Conservation (phyloP, 176 grass and related monocot genomes). For the Olyra latifolia region DNA sequence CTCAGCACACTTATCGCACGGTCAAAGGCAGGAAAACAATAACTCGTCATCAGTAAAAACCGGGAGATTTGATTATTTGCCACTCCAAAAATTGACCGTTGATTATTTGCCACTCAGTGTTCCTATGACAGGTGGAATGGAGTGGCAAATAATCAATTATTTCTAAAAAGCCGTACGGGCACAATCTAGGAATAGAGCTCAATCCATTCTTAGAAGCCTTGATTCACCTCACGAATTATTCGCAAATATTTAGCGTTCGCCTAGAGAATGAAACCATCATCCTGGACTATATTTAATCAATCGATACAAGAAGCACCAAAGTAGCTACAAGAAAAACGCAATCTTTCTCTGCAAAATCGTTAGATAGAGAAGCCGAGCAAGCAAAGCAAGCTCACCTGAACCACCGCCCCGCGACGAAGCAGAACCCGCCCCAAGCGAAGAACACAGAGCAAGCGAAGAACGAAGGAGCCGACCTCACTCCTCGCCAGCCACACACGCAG, state of each 20-base stretch:
- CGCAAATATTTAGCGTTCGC: neutral
- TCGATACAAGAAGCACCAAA: neutral
- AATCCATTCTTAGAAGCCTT: neutral
- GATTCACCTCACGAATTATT: neutral
- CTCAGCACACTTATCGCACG: neutral
- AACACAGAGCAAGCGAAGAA: neutral
- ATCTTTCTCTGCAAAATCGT: too few species aligned
- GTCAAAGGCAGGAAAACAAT: too few species aligned
- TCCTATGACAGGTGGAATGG: too few species aligned
- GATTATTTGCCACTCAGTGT: too few species aligned
- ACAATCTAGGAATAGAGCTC: neutral
- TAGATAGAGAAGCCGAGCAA: neutral
- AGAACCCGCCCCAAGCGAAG: neutral
- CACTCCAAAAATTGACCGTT: too few species aligned
- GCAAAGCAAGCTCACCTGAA: slow-evolving; percentile 41
- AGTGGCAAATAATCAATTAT: too few species aligned
- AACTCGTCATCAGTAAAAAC: neutral
- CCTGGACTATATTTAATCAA: too few species aligned
- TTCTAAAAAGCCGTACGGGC: neutral
- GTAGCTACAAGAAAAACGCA: too few species aligned
- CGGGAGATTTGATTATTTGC: too few species aligned
- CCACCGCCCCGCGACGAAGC: neutral
- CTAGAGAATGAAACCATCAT: too few species aligned
- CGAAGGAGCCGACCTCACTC: neutral
- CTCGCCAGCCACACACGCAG: neutral